phyloP scores from a whole-genome alignment of 441 rosid species.

The Pelargonium fulgidum region DNA sequence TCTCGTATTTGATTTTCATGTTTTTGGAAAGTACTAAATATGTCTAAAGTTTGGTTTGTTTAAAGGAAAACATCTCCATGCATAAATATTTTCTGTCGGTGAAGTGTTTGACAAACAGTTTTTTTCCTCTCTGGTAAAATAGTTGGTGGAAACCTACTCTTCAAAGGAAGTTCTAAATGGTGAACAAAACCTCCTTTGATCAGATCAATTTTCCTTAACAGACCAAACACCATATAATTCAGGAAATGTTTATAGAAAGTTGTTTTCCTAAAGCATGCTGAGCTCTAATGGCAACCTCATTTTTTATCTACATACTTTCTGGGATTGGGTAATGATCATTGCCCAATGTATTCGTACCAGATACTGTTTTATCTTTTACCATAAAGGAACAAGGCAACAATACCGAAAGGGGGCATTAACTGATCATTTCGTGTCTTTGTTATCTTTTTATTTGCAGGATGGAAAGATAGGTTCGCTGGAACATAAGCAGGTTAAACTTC shows the following conservation, averaged over 20 bases:
- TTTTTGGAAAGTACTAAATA: not conserved
- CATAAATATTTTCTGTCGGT: no score
- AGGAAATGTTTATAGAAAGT: not conserved
- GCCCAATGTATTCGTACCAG: not conserved
- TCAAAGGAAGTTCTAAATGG: no score
- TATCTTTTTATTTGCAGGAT: conserved; percentile 48
- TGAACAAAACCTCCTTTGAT: not conserved
- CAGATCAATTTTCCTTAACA: not conserved
- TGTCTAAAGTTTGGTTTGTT: no score
- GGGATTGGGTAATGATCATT: not conserved
- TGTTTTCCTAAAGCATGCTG: not conserved
- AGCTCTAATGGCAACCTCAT: not conserved
- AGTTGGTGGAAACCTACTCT: no score
- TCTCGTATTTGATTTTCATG: not conserved
- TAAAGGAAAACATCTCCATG: no score
- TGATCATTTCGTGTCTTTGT: not conserved
- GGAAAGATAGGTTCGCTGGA: conserved; percentile 70
- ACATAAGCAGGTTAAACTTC: conserved; percentile 67
- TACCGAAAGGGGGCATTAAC: not conserved
- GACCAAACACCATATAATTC: not conserved
- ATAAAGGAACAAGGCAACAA: not conserved
- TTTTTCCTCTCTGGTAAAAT: no score
- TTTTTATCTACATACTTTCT: not conserved
- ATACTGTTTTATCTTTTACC: not conserved
- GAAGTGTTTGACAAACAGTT: no score